These are phyloP conservation scores for Mortierella claussenii DNA, from an alignment of 192 early-diverging fungal genomes.

Conservation along the genomic window DNA sequence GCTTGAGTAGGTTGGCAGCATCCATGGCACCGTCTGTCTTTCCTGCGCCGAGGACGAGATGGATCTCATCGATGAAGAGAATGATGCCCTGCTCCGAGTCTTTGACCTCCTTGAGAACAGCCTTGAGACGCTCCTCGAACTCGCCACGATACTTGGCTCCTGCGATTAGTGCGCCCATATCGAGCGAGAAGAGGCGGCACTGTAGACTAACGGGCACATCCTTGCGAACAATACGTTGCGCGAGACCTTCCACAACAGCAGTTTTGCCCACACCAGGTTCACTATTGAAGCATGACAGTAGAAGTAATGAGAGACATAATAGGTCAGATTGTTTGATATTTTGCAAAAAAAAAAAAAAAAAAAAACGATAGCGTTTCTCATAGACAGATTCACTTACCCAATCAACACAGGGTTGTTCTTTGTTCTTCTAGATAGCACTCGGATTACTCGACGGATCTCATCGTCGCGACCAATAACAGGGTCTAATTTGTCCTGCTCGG, in stretches of 20 bases:
- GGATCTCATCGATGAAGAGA: slow-evolving; percentile 98
- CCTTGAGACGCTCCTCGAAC: slow-evolving; percentile 98
- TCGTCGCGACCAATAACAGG: slow-evolving; percentile 98
- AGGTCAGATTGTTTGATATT: no score
- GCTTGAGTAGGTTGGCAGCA: slow-evolving; percentile 96
- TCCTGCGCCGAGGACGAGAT: slow-evolving; percentile 94
- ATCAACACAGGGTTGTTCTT: slow-evolving; percentile 94
- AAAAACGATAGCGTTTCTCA: background rate
- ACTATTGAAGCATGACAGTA: slow-evolving; percentile 56
- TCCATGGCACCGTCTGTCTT: slow-evolving; percentile 93
- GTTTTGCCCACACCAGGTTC: slow-evolving; percentile 88
- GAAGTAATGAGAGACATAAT: no score
- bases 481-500: slow-evolving; percentile 91
- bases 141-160: slow-evolving; percentile 98
- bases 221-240: slow-evolving; percentile 90
- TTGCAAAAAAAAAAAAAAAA: background rate
- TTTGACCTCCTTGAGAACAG: slow-evolving; percentile 94
- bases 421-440: slow-evolving; percentile 88
- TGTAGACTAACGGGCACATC: slow-evolving; percentile 93
- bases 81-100: slow-evolving; percentile 90
- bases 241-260: slow-evolving; percentile 93
- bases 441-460: slow-evolving; percentile 94
- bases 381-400: slow-evolving; percentile 56
- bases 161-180: slow-evolving; percentile 94
- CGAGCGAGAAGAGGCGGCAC: slow-evolving; percentile 86